Evolutionary conservation across 2,329 filamentous ascomycete species (phyloP).

Genomic region (Botrytis deweyae): DNA sequence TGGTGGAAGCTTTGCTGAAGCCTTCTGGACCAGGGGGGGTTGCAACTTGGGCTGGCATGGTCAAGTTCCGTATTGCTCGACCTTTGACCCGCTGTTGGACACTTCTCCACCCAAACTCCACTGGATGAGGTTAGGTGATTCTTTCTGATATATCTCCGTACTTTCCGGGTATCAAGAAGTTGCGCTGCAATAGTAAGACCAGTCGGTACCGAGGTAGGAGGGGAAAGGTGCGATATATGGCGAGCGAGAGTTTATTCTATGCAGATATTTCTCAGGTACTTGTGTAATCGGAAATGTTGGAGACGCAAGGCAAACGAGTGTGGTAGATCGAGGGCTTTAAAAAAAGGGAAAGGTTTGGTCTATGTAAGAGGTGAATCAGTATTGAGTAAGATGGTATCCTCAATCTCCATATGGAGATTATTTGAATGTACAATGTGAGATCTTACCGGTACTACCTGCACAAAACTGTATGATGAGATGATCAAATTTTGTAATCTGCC

Average conservation of each 20-base stretch:
- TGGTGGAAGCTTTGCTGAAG: constrained; percentile 26
- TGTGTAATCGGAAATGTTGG: not conserved
- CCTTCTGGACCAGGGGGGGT: constrained; percentile 26
- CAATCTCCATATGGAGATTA: not conserved
- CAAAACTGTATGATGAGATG: not conserved
- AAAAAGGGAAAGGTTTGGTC: not conserved
- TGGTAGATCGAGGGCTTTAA: not conserved
- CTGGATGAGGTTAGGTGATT: not conserved
- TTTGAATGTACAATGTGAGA: constrained; percentile 12
- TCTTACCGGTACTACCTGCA: constrained; percentile 17
- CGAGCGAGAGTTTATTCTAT: not conserved
- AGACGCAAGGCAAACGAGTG: constrained; percentile 2
- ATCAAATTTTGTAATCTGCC: not conserved
- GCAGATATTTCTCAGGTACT: not conserved
- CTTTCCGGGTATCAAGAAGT: not conserved
- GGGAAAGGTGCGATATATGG: not conserved
- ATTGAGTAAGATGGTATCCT: not conserved
- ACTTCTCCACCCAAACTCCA: constrained; percentile 10
- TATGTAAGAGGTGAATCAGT: constrained; percentile 16
- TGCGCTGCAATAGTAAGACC: not conserved
- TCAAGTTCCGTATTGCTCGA: constrained; percentile 7
- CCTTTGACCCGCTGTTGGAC: constrained; percentile 9
- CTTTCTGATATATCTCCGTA: constrained; percentile 2
- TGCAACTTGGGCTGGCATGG: constrained; percentile 27
- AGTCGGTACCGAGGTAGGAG: not conserved